Base-by-base conservation (phyloP, 345 rosid genomes). In the Angophora floribunda region DNA sequence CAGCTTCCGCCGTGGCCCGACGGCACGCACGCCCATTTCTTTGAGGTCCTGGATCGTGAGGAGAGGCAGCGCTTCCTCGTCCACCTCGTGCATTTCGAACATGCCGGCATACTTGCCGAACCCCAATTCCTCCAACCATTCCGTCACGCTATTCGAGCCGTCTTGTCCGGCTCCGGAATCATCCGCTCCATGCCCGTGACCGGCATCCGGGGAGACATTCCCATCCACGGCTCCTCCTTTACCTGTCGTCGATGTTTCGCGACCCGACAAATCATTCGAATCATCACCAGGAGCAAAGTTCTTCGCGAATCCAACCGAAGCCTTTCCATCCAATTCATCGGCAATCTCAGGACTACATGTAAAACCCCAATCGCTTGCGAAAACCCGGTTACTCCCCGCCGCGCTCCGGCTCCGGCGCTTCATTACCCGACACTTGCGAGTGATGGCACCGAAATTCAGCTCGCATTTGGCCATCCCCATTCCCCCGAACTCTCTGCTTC, bases 41-140 rank as follows among this genome's bases (percentile, higher is more conserved):
- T 92, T 94, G 86, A 94, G 96, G 90, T 94, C 96, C 89, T 91
- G 93, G 53, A 93, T 87, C 17, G 96, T 94, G 89, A 94, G 94
- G 5, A 93, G 88, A 1, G 94, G 95, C 90, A 94, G 63, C 57
- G 93, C 88, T 87, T 93, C 94, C 85, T 91, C 91, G 53, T 94
- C 96, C 78, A 93, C 96, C 89, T 93, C 94, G 79, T 94, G 96
- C 92, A 91, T 88, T 87, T 92, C 92, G 12, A 94, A 94, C 49
- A 92, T 30, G 22, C 88, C 87, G 21, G 94, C 93, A 55, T 93
- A 94, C 89, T 90, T 91, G 8, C 95, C 92, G 50, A 93, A 91
- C n/a, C 96, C 96, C 36, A 61, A 85, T 49, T 89, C 94, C 89
- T 93, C 95, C 87, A 94, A 52, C 96, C 96, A 94, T 87, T 91